Base-by-base conservation (phyloP, 768 basidiomycete species). In the Lentinula sp. region DNA sequence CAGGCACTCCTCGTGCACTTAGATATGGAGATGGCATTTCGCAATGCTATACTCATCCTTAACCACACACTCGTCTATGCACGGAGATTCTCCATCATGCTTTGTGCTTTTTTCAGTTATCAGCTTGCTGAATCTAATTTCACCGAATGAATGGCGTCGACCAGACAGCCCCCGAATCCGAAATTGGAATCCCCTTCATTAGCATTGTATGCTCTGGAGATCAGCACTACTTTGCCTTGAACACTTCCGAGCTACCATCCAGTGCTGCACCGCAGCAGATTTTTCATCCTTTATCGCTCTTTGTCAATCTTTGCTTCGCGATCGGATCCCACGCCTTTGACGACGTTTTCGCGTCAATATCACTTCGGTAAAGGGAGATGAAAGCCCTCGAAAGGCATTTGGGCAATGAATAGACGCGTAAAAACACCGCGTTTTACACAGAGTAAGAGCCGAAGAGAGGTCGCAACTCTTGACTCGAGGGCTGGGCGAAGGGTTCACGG, bases 321-420 rank as follows among this genome's bases (percentile, higher is more conserved):
- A 56, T 56, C 55, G 41, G 15, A 45, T 43, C 41, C n/a, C 18
- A 54, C 53, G 37, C 20, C 32, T 54, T 37, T 54, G 50, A 51
- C 39, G 55, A 56, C 39, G 41, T 48, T 23, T 48, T 18, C 18
- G 46, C 46, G 46, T 48, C 46, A 37, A 43, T 4, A 13, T 56
- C 55, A 54, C 36, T n/a, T 54, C 53, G 53, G 53, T 39, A 16
- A 39, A 54, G 33, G 55, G 41, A 56, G 39, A 43, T 56, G 55
- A 45, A 55, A 13, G 52, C 15, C 35, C 13, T 53, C 16, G 20
- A 23, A 23, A 43, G 23, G 53, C 16, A 42, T 3, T 33, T 16
- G 41, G 23, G 55, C 37, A 43, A 9, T 41, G 39, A 56, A 56
- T 42, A 41, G 28, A 56, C 55, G 55, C 55, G 55, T 56, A 43